Evolutionary conservation across 345 rosid species (phyloP), one percentile per base, ranked within the genome.

Genomic region (Euphorbia peplus): DNA sequence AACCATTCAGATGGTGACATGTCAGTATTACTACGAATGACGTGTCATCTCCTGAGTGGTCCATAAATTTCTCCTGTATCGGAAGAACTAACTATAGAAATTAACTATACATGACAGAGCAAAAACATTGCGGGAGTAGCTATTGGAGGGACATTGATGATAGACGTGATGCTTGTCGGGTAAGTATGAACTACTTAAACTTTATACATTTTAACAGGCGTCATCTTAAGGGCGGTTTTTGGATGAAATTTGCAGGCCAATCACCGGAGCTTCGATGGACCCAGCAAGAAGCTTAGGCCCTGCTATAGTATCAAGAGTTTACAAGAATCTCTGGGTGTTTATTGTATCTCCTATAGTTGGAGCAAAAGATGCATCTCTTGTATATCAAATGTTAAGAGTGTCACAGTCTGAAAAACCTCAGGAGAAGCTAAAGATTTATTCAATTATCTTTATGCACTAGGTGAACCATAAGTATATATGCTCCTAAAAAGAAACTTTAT

Each of bases 251-350:
- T 72, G 81, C 82, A 81, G 85, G 69, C 85, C 88, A 10, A 81
- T 82, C 21, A 86, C 85, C 0, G 84, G 87, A 39, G 87, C 90
- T 64, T 86, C 86, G 0, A 82, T 84, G 88, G 82, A 86, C 63
- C 88, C 86, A 4, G 86, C 76, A 0, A 81, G 88, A 68, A 86
- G 86, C 60, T 14, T 86, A 64, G 88, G 86, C 52, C 88, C 83
- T 19, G 84, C 86, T 0, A 68, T 82, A 32, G 88, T 67, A 41
- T 52, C 78, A 0, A 80, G 85, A 16, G 73, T 69, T 47, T 77
- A 82, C 66, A 75, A 81, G 69, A 81, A 81, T 62, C 76, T 81
- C 3, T 77, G 86, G 86, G 81, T 84, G 19, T 84, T 13, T 50
- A 62, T 82, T 11, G 61, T 72, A 37, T 67, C 88, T 35, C 91